Evolutionary conservation across 2,329 filamentous ascomycete genomes (phyloP).

Genomic region (Xylariaceae sp.): DNA sequence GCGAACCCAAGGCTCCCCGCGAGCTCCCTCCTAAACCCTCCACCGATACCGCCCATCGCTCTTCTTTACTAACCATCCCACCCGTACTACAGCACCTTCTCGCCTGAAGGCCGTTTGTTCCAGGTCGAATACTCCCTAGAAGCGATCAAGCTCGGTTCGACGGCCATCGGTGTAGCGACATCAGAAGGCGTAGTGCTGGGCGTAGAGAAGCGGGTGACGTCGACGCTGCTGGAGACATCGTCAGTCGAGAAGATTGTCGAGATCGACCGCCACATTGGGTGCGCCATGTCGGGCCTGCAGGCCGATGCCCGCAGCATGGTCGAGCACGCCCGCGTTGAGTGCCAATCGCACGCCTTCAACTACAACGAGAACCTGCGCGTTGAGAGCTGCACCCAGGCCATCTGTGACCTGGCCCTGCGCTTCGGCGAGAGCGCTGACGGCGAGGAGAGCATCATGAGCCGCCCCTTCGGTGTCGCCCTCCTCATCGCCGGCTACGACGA

Average conservation of each 20-base stretch:
- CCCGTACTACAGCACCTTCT: constrained; percentile 82
- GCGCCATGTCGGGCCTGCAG: constrained; percentile 97
- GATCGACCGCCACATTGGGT: constrained; percentile 98
- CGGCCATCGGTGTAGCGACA: constrained; percentile 96
- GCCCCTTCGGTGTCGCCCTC: constrained; percentile 95
- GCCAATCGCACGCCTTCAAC: constrained; percentile 96
- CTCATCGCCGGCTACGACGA: constrained; percentile 97
- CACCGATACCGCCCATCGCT: not conserved
- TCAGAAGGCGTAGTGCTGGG: constrained; percentile 94
- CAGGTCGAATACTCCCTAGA: constrained; percentile 99
- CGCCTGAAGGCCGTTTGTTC: constrained; percentile 98
- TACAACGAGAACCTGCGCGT: constrained; percentile 94
- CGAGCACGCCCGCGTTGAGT: constrained; percentile 97
- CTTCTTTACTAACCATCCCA: constrained; percentile 13
- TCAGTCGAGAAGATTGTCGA: constrained; percentile 99
- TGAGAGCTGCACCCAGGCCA: constrained; percentile 98
- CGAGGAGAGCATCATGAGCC: constrained; percentile 98
- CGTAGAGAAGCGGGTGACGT: constrained; percentile 98
- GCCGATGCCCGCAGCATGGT: constrained; percentile 97
- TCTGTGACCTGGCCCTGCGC: constrained; percentile 93
- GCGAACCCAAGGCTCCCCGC: constrained; percentile 8
- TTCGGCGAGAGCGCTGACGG: constrained; percentile 98
- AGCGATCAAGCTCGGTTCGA: constrained; percentile 99
- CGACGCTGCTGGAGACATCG: constrained; percentile 93
- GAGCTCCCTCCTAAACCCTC: constrained; percentile 15